Evolutionary conservation across 2,329 filamentous ascomycete species (phyloP), one percentile per base, ranked within the genome.

Genomic region (Dichotomopilus funicola): DNA sequence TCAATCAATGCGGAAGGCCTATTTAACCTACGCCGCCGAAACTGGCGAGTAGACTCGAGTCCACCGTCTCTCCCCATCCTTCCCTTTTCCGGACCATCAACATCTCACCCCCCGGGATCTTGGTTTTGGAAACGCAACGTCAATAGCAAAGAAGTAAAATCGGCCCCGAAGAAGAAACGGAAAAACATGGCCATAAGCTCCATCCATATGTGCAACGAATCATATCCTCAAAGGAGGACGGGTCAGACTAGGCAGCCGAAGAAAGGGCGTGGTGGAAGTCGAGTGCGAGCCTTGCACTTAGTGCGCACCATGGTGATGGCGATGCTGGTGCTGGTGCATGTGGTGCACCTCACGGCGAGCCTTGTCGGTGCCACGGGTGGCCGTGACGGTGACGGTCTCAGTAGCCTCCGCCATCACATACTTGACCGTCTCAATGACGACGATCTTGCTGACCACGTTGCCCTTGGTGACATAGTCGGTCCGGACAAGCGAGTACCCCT

Each of bases 341-440:
- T 53, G 31, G 33, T 47, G 42, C 38, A 72, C 59, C 57, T 75
- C 72, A 38, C 65, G 66, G 33, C 66, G 67, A 9, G 58, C 66
- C 58, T 64, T 64, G 40, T 63, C 61, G 35, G 63, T 64, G 9
- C 59, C 58, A 2, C 64, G 58, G 36, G 66, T 68, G 13, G 62
- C 51, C n/a, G 69, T 66, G 9, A 67, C 65, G 2, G 71, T 71
- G n/a, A 73, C 68, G 0, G 76, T 76, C 5, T 71, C 66, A 2
- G 73, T 71, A 27, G 19, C 19, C 11, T 71, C 64, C 33, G 73
- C 68, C 0, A 78, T 82, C 12, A 81, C 77, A 51, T 76, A 81
- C 34, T 82, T 74, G 4, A 76, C 64, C 46, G 79, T 74, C 68
- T 83, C 74, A 51, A 79, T 76, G 76, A 79, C 81, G 10, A 82